phyloP scores from a whole-genome alignment of 805 yeast genomes.

The Scheffersomyces spartinae region DNA sequence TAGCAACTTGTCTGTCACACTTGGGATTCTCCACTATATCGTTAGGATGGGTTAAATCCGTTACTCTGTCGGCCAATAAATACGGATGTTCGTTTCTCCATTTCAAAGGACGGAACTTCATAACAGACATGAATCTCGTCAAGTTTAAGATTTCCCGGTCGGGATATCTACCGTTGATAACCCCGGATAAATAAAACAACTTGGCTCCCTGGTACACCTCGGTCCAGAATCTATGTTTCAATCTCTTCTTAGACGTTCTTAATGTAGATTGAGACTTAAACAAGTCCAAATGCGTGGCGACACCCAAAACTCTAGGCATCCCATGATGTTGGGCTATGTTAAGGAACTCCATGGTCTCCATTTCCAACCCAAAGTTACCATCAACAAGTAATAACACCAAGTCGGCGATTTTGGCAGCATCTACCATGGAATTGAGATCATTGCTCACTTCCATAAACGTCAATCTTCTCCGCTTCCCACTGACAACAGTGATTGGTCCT shows the following conservation, averaged over 20 bases:
- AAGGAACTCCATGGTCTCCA: conserved; percentile 99
- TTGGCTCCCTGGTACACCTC: conserved; percentile 98
- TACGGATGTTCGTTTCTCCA: conserved; percentile 99
- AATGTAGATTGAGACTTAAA: conserved; percentile 84
- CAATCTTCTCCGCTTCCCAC: conserved; percentile 86
- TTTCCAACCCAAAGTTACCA: conserved; percentile 96
- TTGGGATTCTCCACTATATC: conserved; percentile 67
- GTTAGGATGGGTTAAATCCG: conserved; percentile 91
- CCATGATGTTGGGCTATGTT: conserved; percentile 97
- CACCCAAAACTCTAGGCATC: conserved; percentile 94
- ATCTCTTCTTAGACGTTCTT: conserved; percentile 80
- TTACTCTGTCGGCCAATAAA: conserved; percentile 78
- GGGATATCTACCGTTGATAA: conserved; percentile 93
- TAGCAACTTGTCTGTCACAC: conserved; percentile 78
- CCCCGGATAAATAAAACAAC: conserved; percentile 87
- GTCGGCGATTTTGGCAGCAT: conserved; percentile 92
- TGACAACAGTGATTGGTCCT: conserved; percentile 94
- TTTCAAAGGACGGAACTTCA: conserved; percentile 97
- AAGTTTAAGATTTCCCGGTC: conserved; percentile 90
- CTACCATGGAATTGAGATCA: conserved; percentile 92
- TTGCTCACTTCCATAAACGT: conserved; percentile 90
- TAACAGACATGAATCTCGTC: conserved; percentile 85
- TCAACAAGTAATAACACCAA: conserved; percentile 81
- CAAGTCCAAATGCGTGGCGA: conserved; percentile 89
- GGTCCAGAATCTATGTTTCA: conserved; percentile 95